Base-by-base conservation (phyloP, 1,284 basidiomycete species). In the Phellopilus nigrolimitatus region DNA sequence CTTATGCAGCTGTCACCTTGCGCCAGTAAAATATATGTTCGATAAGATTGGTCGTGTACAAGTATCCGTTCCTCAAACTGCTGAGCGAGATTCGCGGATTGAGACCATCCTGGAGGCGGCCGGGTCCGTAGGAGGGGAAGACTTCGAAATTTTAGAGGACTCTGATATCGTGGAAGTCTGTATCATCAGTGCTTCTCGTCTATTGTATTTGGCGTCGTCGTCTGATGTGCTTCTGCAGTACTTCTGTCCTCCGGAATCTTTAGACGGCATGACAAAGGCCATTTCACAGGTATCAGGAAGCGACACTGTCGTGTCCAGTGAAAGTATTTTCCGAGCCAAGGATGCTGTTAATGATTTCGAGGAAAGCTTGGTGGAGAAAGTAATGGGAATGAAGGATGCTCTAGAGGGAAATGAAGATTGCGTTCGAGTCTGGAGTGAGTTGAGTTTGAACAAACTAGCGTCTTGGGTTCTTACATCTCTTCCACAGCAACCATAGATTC, bases 11-110 rank as follows among this genome's bases (percentile, higher is more conserved):
- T 83, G 80, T 28, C 85, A 82, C 21, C 69, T 85, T 44, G 75
- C 89, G 1, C 79, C 87, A 1, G 87, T 91, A 12, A 76, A 77
- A 43, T 93, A 84, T 66, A 78, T 91, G 73, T 93, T 92, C 62
- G 73, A 80, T 54, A 77, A 82, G 47, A 75, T 78, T 62, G 89
- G 87, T 8, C 68, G 75, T 38, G 78, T 91, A 37, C 75, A 73
- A 49, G 71, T 88, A n/a, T 61, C 70, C 12, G 59, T 81, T 5
- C 69, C 70, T 31, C 60, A 67, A 3, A 33, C 43, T 1, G 44
- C 42, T 8, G 45, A 52, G 33, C 44, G 50, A 21, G 54, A 56
- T 25, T 40, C 51, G n/a, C 51, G 49, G 10, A 68, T 66, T 41
- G 70, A 71, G 43, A 54, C 59, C 3, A 54, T 70, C 24, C 68